phyloP scores from a whole-genome alignment of 257 asterid species.

The Rhazya stricta region DNA sequence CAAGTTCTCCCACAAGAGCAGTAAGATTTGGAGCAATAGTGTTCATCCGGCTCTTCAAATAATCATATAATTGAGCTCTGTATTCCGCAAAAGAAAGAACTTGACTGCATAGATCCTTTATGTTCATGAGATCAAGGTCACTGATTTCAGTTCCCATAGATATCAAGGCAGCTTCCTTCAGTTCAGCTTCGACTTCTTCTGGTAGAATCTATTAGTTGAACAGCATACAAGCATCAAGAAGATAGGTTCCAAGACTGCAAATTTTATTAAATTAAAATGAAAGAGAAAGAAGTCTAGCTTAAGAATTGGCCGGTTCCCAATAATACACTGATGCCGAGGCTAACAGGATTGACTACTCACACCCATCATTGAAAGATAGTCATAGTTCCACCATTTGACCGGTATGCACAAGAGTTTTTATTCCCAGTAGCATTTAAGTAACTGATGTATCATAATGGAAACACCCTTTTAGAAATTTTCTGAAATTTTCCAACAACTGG shows the following conservation, averaged over 20 bases:
- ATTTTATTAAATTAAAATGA: background rate
- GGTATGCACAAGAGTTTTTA: background rate
- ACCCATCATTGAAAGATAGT: background rate
- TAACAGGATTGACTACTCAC: background rate
- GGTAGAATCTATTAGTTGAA: constrained; percentile 43
- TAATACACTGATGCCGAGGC: background rate
- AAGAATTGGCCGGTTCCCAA: background rate
- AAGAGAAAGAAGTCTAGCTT: background rate
- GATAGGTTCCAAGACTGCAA: background rate
- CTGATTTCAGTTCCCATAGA: constrained; percentile 95
- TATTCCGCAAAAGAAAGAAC: constrained; percentile 74
- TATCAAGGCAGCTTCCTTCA: constrained; percentile 70
- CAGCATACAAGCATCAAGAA: too few species aligned
- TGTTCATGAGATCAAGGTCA: constrained; percentile 73
- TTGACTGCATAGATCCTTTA: constrained; percentile 75
- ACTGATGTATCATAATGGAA: background rate
- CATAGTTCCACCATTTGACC: background rate
- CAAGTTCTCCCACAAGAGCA: constrained; percentile 88
- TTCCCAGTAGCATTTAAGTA: background rate
- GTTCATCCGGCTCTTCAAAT: constrained; percentile 81
- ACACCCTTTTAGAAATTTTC: background rate
- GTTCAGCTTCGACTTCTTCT: constrained; percentile 71
- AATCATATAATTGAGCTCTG: constrained; percentile 77
- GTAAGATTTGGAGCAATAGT: constrained; percentile 90
- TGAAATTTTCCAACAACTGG: too few species aligned